These are phyloP conservation scores for Phalaenopsis aphrodite DNA, from an alignment of 106 monocot species.

Conservation along the genomic window DNA sequence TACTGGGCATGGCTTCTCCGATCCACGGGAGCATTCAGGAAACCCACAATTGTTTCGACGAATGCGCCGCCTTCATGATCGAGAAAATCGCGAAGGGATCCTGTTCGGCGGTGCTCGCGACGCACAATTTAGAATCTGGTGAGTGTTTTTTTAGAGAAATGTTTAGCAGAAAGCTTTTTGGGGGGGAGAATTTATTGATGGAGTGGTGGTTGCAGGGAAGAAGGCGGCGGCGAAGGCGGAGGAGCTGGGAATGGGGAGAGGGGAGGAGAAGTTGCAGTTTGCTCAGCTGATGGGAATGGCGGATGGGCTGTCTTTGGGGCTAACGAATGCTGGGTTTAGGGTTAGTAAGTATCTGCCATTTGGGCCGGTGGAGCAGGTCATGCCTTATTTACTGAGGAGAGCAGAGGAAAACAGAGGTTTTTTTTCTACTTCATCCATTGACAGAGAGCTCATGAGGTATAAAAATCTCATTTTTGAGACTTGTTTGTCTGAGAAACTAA, in stretches of 20 bases:
- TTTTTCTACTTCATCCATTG: conserved; percentile 55
- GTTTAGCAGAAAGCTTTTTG: too few relatives aligned
- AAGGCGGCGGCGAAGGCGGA: conserved; percentile 51
- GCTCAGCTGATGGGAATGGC: conserved; percentile 98
- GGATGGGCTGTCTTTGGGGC: conserved; percentile 62
- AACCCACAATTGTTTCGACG: conserved; percentile 69
- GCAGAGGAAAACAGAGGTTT: conserved; percentile 93
- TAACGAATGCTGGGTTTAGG: conserved; percentile 72
- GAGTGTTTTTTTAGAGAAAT: not conserved
- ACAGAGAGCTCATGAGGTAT: conserved; percentile 38
- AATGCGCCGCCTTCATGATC: conserved; percentile 62
- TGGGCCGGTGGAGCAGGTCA: conserved; percentile 84
- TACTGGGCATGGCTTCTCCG: conserved; percentile 49
- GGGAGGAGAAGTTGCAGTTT: conserved; percentile 59
- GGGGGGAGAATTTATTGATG: too few relatives aligned
- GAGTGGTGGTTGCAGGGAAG: conserved; percentile 31
- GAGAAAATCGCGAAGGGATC: conserved; percentile 42
- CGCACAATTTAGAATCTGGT: conserved; percentile 87
- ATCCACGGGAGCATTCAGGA: conserved; percentile 49
- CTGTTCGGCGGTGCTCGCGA: conserved; percentile 60
- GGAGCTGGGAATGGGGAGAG: conserved; percentile 53
- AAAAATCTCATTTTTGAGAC: not conserved
- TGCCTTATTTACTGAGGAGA: conserved; percentile 81
- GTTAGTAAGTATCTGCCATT: conserved; percentile 94
- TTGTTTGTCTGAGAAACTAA: not conserved